phyloP scores from a whole-genome alignment of 495 filamentous ascomycete genomes.

The Barbatosphaeria neglecta region DNA sequence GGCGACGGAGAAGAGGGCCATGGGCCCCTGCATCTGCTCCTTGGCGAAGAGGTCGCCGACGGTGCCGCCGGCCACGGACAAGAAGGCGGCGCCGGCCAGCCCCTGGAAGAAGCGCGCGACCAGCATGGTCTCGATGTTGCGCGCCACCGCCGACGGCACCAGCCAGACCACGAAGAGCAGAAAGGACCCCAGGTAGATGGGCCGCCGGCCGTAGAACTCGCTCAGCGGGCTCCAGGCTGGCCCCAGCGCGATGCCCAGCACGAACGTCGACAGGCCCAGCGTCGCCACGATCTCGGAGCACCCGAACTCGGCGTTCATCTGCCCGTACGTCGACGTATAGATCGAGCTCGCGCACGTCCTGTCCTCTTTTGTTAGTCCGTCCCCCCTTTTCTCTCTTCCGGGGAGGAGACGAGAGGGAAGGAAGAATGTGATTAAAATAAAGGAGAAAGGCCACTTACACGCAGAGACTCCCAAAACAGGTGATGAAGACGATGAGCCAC shows the following conservation, averaged over 20 bases:
- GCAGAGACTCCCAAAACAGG: conserved; percentile 61
- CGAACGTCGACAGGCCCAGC: conserved; percentile 68
- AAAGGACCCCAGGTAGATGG: conserved; percentile 74
- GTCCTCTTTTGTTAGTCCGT: conserved; percentile 1
- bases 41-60: conserved; percentile 80
- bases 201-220: conserved; percentile 81
- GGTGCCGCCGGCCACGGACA: conserved; percentile 82
- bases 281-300: conserved; percentile 61
- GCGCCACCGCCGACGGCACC: conserved; percentile 77
- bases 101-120: conserved; percentile 77
- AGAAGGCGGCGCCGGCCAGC: conserved; percentile 73
- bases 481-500: conserved; percentile 69
- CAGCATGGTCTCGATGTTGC: conserved; percentile 74
- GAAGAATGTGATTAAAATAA: conserved; percentile 9
- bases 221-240: conserved; percentile 53
- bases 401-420: background rate
- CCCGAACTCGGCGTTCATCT: conserved; percentile 66
- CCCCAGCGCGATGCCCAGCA: conserved; percentile 62
- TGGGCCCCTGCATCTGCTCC: conserved; percentile 54
- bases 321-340: conserved; percentile 78
- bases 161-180: conserved; percentile 72
- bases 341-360: conserved; percentile 83
- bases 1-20: conserved; percentile 57
- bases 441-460: conserved; percentile 53
- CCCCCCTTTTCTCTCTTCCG: background rate